Conservation (phyloP, 78 protist genomes). For the Dictyostelium purpureum region DNA sequence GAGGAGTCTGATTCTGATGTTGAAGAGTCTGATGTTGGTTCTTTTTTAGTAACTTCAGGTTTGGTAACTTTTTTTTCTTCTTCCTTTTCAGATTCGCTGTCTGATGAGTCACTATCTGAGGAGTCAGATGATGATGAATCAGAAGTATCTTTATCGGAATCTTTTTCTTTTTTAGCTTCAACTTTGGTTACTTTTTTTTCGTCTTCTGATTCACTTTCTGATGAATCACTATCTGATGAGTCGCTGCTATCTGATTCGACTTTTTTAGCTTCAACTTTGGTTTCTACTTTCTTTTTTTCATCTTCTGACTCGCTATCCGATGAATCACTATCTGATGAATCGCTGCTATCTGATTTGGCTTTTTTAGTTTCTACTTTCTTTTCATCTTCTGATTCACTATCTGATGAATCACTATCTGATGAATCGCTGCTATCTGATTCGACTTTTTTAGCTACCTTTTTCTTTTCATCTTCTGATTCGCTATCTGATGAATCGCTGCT, state of each 20-base stretch:
- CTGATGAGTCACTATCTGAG: neutral
- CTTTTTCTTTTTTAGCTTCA: neutral
- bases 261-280: too few species aligned
- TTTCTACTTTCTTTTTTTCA: constrained; percentile 10
- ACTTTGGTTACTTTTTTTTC: constrained; percentile 2
- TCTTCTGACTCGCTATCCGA: too few species aligned
- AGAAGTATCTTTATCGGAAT: neutral
- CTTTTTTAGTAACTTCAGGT: neutral
- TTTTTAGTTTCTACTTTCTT: constrained; percentile 3
- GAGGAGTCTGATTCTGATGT: neutral
- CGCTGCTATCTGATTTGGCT: too few species aligned
- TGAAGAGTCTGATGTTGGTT: neutral
- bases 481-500: neutral
- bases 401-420: neutral
- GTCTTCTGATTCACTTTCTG: neutral
- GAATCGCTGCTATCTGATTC: neutral
- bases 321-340: neutral
- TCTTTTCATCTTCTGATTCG: constrained; percentile 18
- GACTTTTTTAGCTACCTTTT: neutral
- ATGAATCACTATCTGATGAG: constrained; percentile 1
- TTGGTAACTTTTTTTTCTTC: too few species aligned
- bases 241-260: neutral
- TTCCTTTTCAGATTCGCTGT: neutral
- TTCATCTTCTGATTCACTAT: constrained; percentile 2
- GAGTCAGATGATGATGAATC: neutral